Percentiles rank a stretch among this genome's conserved stretches.
phyloP scores from a whole-genome alignment of 202 grass and related monocot genomes.

The Miscanthus sacchariflorus region DNA sequence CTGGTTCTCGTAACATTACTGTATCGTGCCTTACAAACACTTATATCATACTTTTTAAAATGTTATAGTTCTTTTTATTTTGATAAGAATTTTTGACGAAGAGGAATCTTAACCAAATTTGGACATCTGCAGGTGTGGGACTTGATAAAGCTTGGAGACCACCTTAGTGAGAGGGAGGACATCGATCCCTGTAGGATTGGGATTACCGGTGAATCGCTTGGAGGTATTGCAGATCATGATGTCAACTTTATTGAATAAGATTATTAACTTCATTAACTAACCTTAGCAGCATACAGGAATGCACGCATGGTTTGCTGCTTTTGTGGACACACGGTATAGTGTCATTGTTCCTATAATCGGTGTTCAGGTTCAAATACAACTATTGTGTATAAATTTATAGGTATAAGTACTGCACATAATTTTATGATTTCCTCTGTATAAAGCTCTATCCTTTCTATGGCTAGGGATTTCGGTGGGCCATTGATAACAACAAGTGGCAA shows the following conservation, averaged over 20 bases:
- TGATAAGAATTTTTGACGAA: not conserved
- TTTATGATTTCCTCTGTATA: constrained; percentile 21
- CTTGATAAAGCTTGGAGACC: constrained; percentile 89
- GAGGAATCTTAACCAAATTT: not conserved
- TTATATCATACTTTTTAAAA: constrained; percentile 28
- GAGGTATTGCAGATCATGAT: constrained; percentile 57
- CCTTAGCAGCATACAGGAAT: constrained; percentile 61
- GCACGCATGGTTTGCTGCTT: constrained; percentile 94
- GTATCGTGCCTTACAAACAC: not conserved
- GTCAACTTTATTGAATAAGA: constrained; percentile 8
- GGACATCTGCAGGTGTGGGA: constrained; percentile 72
- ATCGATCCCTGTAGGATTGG: constrained; percentile 74
- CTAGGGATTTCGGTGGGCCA: constrained; percentile 89
- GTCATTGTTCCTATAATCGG: constrained; percentile 90
- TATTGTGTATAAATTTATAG: constrained; percentile 4
- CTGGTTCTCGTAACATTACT: not conserved
- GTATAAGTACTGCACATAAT: constrained; percentile 8
- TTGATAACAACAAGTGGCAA: constrained; percentile 87
- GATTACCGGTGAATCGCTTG: constrained; percentile 96
- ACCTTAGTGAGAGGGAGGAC: constrained; percentile 76
- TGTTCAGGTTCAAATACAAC: constrained; percentile 65
- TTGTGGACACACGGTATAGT: constrained; percentile 68
- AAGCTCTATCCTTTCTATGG: constrained; percentile 30
- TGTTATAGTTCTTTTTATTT: not conserved
- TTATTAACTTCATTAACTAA: not conserved